Conservation (phyloP, 257 asterid genomes). For the Salvia rosmarinus region DNA sequence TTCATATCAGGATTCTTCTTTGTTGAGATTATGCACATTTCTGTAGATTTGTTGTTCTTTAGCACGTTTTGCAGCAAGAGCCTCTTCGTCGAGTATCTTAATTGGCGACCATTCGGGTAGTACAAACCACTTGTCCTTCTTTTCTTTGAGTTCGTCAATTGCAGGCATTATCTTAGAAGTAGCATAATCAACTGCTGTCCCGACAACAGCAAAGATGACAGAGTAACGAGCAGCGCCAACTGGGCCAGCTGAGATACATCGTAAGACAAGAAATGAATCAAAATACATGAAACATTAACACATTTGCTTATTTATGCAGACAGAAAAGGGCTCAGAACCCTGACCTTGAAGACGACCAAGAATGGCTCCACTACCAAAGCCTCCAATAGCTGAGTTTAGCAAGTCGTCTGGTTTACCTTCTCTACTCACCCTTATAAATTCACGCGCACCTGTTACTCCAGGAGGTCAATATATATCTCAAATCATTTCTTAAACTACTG, state of each 20-base stretch:
- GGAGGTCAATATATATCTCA: constrained; percentile 25
- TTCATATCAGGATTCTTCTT: constrained; percentile 61
- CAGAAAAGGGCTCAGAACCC: constrained; percentile 11
- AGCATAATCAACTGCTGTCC: constrained; percentile 81
- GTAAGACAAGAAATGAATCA: background rate
- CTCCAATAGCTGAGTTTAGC: constrained; percentile 82
- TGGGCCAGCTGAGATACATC: constrained; percentile 60
- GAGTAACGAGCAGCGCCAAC: constrained; percentile 82
- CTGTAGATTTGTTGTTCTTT: constrained; percentile 64
- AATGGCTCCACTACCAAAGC: constrained; percentile 84
- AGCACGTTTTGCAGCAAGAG: constrained; percentile 78
- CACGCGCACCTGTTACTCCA: constrained; percentile 81
- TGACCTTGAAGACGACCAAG: constrained; percentile 97
- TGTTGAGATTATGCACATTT: constrained; percentile 59
- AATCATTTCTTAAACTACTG: constrained; percentile 1
- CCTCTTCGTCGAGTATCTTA: constrained; percentile 82
- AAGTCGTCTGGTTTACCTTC: constrained; percentile 82
- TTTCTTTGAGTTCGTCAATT: constrained; percentile 45
- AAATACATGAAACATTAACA: background rate
- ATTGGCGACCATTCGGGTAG: constrained; percentile 98
- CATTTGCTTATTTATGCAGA: background rate
- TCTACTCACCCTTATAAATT: constrained; percentile 77
- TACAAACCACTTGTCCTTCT: constrained; percentile 57
- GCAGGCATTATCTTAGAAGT: constrained; percentile 56
- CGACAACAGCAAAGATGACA: constrained; percentile 71